Percentiles rank a stretch among this genome's conserved stretches.
phyloP scores from a whole-genome alignment of 2,329 filamentous ascomycete species.

The Parastagonospora nodorum region DNA sequence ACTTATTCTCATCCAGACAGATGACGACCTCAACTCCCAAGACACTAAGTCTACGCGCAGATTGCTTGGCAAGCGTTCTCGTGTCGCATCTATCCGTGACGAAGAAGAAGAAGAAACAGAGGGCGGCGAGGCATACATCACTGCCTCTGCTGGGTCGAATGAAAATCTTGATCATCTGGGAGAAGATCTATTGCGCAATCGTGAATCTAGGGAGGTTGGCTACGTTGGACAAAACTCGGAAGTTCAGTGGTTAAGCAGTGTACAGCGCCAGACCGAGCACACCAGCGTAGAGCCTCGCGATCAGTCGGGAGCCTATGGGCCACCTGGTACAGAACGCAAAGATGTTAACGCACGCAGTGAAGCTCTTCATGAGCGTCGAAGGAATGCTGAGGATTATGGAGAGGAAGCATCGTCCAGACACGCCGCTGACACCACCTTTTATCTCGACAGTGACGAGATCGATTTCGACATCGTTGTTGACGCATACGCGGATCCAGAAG shows the following conservation, averaged over 20 bases:
- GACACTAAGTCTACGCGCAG: not conserved
- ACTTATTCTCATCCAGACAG: constrained; percentile 10
- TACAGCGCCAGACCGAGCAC: constrained; percentile 27
- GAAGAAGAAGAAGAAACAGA: not conserved
- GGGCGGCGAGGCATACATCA: constrained; percentile 26
- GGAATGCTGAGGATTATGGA: constrained; percentile 6
- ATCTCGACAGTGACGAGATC: constrained; percentile 40
- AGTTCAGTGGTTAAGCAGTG: constrained; percentile 39
- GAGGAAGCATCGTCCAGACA: constrained; percentile 12
- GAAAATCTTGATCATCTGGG: constrained; percentile 34
- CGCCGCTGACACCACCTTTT: constrained; percentile 38
- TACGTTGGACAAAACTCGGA: constrained; percentile 43
- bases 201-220: constrained; percentile 37
- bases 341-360: constrained; percentile 17
- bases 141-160: constrained; percentile 33
- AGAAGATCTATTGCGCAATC: constrained; percentile 37
- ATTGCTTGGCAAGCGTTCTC: constrained; percentile 22
- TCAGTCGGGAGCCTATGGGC: constrained; percentile 20
- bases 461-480: constrained; percentile 29
- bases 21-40: constrained; percentile 21
- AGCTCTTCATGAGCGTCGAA: constrained; percentile 25
- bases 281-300: constrained; percentile 8
- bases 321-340: constrained; percentile 15
- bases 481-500: constrained; percentile 40
- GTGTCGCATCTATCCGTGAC: not conserved